Percentiles rank a stretch among this genome's conserved stretches.
Evolutionary conservation across 176 grass and related monocot genomes (phyloP).

Genomic region (Lolium perenne): DNA sequence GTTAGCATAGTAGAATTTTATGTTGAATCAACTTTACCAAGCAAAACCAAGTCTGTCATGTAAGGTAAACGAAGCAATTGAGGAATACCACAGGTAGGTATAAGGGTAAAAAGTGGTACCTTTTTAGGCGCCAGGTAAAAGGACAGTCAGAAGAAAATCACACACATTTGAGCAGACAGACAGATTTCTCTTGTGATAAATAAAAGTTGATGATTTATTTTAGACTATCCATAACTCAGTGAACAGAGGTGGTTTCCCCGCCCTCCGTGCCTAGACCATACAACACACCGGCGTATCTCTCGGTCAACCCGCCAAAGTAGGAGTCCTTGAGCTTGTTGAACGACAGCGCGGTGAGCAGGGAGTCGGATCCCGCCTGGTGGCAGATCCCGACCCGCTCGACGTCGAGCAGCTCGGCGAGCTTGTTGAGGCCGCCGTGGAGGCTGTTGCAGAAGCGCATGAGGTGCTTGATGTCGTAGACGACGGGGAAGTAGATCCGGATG

Average conservation of each 20-base stretch:
- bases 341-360: constrained; percentile 57
- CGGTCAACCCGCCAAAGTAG: constrained; percentile 68
- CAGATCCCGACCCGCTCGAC: constrained; percentile 65
- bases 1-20: too few species aligned
- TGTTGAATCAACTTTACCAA: too few species aligned
- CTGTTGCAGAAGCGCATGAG: constrained; percentile 66
- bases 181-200: constrained; percentile 45
- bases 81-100: constrained; percentile 1
- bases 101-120: constrained; percentile 8
- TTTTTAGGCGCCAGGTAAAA: constrained; percentile 39
- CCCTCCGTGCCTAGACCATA: constrained; percentile 71
- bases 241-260: constrained; percentile 63
- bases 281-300: constrained; percentile 74
- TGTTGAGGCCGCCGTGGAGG: constrained; percentile 70
- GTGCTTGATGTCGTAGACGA: constrained; percentile 71
- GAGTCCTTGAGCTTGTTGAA: constrained; percentile 73
- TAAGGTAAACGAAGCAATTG: constrained; percentile 12
- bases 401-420: constrained; percentile 67
- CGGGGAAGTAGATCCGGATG: constrained; percentile 72
- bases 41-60: background rate
- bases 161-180: constrained; percentile 47
- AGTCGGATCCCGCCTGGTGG: constrained; percentile 71
- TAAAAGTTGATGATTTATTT: constrained; percentile 59
- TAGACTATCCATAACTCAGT: constrained; percentile 59
- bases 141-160: constrained; percentile 34